A percentile compares a stretch with the other conserved stretches of the same genome.
phyloP scores from a whole-genome alignment of 2,329 filamentous ascomycete genomes.

The Colletotrichum tabaci region DNA sequence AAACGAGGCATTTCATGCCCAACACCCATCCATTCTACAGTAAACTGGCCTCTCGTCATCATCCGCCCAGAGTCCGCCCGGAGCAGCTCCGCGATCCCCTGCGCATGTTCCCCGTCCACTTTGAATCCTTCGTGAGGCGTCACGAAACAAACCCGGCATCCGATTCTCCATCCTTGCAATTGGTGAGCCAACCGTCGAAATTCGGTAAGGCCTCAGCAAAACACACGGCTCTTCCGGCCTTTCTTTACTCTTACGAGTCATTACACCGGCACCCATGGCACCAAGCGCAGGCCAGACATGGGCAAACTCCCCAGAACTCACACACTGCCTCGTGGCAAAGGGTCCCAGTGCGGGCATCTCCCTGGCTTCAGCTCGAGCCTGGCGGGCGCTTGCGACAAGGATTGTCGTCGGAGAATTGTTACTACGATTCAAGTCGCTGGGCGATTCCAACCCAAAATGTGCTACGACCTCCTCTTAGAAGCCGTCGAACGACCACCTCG shows the following conservation, averaged over 20 bases:
- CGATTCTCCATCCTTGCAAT: slow-evolving; percentile 19
- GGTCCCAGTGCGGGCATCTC: slow-evolving; percentile 24
- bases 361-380: slow-evolving; percentile 23
- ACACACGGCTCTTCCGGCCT: slow-evolving; percentile 22
- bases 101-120: slow-evolving; percentile 1
- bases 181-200: slow-evolving; percentile 20
- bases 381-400: slow-evolving; percentile 33
- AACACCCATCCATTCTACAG: neutral
- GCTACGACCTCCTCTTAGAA: too few relatives aligned
- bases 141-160: slow-evolving; percentile 23
- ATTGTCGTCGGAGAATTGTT: slow-evolving; percentile 34
- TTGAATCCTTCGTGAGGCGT: slow-evolving; percentile 17
- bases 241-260: slow-evolving; percentile 36
- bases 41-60: neutral
- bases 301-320: slow-evolving; percentile 12
- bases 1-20: slow-evolving; percentile 11
- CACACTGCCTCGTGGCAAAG: slow-evolving; percentile 37
- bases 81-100: slow-evolving; percentile 22
- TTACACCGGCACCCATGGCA: slow-evolving; percentile 24
- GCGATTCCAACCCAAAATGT: slow-evolving; percentile 11
- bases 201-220: neutral
- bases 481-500: neutral
- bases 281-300: slow-evolving; percentile 4
- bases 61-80: slow-evolving; percentile 23
- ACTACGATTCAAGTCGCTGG: slow-evolving; percentile 30